A percentile compares a stretch with the other conserved stretches of the same genome.
Conservation (phyloP, 768 basidiomycete genomes). For the Pleurotus platypus region DNA sequence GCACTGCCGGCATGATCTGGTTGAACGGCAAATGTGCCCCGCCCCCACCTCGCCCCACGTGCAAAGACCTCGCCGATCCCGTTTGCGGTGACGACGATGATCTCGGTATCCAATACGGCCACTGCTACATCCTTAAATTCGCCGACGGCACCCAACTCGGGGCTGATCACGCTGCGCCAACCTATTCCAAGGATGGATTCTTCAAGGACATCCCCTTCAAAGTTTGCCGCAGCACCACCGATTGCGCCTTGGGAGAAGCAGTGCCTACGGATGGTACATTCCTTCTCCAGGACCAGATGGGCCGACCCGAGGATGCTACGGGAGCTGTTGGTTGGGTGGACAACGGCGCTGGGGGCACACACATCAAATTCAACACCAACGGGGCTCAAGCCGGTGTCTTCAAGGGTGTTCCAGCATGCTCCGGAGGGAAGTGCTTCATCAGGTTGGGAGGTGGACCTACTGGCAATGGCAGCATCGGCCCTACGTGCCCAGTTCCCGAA, state of each 20-base stretch:
- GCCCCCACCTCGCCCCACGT: neutral
- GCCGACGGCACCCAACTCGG: conserved; percentile 5
- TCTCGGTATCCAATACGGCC: conserved; percentile 4
- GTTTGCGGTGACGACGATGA: neutral
- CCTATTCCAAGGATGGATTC: conserved; percentile 3
- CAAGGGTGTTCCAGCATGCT: neutral
- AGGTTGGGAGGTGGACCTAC: conserved; percentile 1
- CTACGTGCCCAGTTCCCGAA: neutral
- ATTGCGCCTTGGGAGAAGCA: neutral
- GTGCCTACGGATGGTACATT: conserved; percentile 1
- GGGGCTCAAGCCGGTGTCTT: neutral
- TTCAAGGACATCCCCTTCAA: conserved; percentile 7
- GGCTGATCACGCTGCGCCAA: neutral
- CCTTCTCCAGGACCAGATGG: conserved; percentile 2
- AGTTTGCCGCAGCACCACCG: conserved; percentile 1
- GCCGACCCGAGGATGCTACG: neutral
- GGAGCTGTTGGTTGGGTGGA: conserved; percentile 3
- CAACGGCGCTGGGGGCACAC: neutral
- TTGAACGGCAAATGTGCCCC: neutral
- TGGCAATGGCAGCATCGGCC: neutral
- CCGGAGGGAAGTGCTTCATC: neutral
- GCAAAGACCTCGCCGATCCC: conserved; percentile 3
- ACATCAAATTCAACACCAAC: neutral
- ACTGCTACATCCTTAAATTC: conserved; percentile 8
- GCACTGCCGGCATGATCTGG: conserved; percentile 3